Conservation (phyloP, 148 eudicot species). For the Rhododendron molle region DNA sequence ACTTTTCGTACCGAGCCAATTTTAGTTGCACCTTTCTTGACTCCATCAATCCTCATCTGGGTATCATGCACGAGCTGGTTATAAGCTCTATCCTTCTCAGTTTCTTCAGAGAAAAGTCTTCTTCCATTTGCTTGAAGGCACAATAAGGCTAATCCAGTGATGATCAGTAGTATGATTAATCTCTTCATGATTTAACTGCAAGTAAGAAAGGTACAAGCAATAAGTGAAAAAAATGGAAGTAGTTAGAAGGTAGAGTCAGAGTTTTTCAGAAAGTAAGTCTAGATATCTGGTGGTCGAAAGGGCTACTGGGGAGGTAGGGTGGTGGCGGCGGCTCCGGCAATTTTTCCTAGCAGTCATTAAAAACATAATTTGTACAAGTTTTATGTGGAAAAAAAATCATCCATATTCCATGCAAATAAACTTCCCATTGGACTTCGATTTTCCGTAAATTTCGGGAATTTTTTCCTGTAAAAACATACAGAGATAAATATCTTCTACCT, state of each 20-base stretch:
- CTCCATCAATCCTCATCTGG: not conserved
- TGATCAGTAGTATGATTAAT: not conserved
- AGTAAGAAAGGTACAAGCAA: not conserved
- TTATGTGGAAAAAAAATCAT: not conserved
- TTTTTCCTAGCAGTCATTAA: not conserved
- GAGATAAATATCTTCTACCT: not conserved
- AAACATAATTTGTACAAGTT: not conserved
- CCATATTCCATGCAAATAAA: not conserved
- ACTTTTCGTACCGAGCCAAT: not conserved
- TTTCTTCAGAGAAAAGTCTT: not conserved
- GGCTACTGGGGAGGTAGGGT: not conserved
- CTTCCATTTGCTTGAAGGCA: slow-evolving; percentile 5
- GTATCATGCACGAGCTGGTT: not conserved
- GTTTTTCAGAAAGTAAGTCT: not conserved
- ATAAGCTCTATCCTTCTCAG: not conserved
- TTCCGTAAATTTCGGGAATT: not conserved
- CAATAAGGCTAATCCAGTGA: not conserved
- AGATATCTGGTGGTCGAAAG: not conserved
- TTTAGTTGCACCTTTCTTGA: not conserved
- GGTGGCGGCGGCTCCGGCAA: not conserved
- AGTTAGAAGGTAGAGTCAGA: not conserved
- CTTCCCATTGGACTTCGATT: not conserved
- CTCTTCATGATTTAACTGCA: not conserved
- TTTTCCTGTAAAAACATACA: not conserved
- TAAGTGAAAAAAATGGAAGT: not conserved